A percentile compares a stretch with the other conserved stretches of the same genome.
phyloP scores from a whole-genome alignment of 106 monocot species.

The Dioscorea alata region DNA sequence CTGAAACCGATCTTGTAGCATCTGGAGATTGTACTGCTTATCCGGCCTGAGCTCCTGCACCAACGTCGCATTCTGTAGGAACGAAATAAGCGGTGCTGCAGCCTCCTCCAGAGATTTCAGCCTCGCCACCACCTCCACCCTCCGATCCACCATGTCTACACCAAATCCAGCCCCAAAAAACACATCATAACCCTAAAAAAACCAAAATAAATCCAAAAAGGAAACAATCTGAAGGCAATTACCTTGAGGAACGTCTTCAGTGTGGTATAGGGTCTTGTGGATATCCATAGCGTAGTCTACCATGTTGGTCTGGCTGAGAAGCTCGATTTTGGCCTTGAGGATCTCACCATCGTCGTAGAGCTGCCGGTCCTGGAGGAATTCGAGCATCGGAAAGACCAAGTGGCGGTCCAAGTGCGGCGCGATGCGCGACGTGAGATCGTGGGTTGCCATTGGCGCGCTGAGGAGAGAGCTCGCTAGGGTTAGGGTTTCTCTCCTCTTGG shows the following conservation, averaged over 20 bases:
- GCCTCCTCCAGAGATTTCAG: conserved; percentile 75
- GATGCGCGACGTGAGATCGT: conserved; percentile 74
- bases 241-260: conserved; percentile 91
- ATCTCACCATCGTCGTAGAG: conserved; percentile 79
- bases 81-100: conserved; percentile 68
- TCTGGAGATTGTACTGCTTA: conserved; percentile 85
- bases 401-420: conserved; percentile 81
- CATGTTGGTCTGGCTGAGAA: conserved; percentile 89
- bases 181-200: neutral
- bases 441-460: conserved; percentile 31
- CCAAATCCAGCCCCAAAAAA: neutral
- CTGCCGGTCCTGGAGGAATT: conserved; percentile 85
- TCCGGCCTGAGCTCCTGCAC: conserved; percentile 83
- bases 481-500: conserved; percentile 5
- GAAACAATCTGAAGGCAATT: neutral
- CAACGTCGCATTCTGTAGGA: conserved; percentile 64
- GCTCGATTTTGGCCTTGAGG: conserved; percentile 81
- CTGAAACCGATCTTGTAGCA: conserved; percentile 84
- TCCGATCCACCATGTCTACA: conserved; percentile 76
- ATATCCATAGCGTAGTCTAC: conserved; percentile 99
- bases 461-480: neutral
- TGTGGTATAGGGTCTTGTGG: conserved; percentile 77
- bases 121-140: conserved; percentile 68
- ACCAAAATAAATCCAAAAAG: neutral
- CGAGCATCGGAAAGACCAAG: conserved; percentile 83